Evolutionary conservation across 2,329 filamentous ascomycete species (phyloP), one percentile per base, ranked within the genome.

Genomic region (Dactylellina leptospora): DNA sequence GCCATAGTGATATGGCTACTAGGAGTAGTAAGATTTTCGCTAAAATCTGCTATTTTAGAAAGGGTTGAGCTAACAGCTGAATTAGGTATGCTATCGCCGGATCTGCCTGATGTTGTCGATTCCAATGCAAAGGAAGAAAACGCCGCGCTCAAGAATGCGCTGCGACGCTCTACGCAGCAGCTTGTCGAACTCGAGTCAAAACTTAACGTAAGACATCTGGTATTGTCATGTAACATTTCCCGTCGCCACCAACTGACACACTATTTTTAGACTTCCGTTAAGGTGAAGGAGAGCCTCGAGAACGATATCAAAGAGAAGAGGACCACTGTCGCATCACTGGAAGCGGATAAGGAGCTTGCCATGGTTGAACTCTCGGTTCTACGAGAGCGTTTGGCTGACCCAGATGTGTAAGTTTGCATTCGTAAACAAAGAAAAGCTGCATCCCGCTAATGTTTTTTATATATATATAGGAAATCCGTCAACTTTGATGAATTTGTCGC

Each of bases 291-390:
- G 30, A 71, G 87, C 66, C 79, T 88, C 22, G 90, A 90, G 80
- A 89, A 88, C 76, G 87, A 96, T 27, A 96, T 96, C 80, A 92
- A 90, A 76, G 93, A 97, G 80, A 97, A 97, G 82, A 86, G 95
- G 68, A 96, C 96, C 77, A 97, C 95, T 0, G 95, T 99, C 79
- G 76, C 75, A 51, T 74, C 75, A 8, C 36, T 77, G 10, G 75
- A 77, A 62, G 75, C 74, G 28, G 75, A 76, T 53, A 71, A 71
- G 63, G 66, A 71, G 55, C 30, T 71, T 58, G 66, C 66, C 11
- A 71, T 71, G 51, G 54, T 62, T 23, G 66, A 71, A 50, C 58
- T 71, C 36, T 71, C 66, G 18, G 66, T 71, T 2, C 36, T 71
- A 27, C 51, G 58, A 50, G 75, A 53, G 66, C 75, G 62, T 48